Evolutionary conservation across 139 green algal genomes (phyloP), one percentile per base, ranked within the genome.

Genomic region (Chlamydomonas sp.): DNA sequence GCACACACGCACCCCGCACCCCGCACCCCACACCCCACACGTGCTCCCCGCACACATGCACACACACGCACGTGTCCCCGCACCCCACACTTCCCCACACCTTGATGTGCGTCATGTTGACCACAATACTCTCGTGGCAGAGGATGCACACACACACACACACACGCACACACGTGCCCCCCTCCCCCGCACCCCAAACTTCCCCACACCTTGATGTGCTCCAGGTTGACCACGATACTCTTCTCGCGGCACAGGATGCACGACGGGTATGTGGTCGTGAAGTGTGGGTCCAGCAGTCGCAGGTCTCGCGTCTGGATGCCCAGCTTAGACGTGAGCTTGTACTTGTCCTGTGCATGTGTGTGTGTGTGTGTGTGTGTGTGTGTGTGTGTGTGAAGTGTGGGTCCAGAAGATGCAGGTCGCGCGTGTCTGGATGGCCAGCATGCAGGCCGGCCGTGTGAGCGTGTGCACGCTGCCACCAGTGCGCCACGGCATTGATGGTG

Each of bases 151-250:
- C n/a, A n/a, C n/a, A n/a, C n/a, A n/a, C n/a, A n/a, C n/a, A n/a
- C n/a, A n/a, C n/a, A n/a, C n/a, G n/a, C n/a, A n/a, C n/a, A n/a
- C n/a, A n/a, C n/a, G n/a, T n/a, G n/a, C n/a, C n/a, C n/a, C n/a
- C n/a, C n/a, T n/a, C n/a, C n/a, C n/a, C n/a, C n/a, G n/a, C n/a
- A n/a, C n/a, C n/a, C n/a, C n/a, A n/a, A n/a, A n/a, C n/a, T n/a
- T n/a, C n/a, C n/a, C n/a, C n/a, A n/a, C 37, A 65, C 74, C 67
- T 87, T 87, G 69, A 89, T 82, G 74, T 85, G 67, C 81, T 87
- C 78, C 69, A 89, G 70, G 70, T 79, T 83, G 20, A 89, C 73
- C 35, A 89, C 79, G 24, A 89, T 75, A 39, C 79, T 76, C 59
- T 74, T 79, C 22, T 87, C 83, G 39, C 83, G 81, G 43, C 75